Base-by-base conservation (phyloP, 2,329 filamentous ascomycete genomes). In the Fusarium lateritium region DNA sequence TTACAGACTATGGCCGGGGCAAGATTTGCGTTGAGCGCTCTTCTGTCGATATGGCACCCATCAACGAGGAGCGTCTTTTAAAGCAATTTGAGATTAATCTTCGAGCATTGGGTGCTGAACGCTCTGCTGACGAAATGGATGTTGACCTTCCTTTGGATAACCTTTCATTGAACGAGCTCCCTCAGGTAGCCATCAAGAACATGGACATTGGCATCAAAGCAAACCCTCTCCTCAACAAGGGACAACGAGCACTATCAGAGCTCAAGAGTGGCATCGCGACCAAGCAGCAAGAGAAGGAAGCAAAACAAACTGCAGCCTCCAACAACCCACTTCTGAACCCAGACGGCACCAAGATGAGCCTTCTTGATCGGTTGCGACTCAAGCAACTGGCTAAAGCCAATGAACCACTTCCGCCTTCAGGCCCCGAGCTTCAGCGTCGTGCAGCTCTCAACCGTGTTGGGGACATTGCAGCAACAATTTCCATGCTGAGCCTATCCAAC, bases 281-380 rank as follows among this genome's bases (percentile, higher is more conserved):
- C 38, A 86, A 84, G 76, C 84, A 87, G 75, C 80, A 85, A 69
- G 78, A 83, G 62, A 82, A 82, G 63, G 78, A 81, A 38, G 67
- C 71, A 17, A 83, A 79, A 63, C 71, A 76, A 53, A 78, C 79
- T 26, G 69, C 76, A 15, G 73, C 78, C 64, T 47, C 73, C 62
- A 73, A 73, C 55, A 73, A 73, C 43, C 69, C 77, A 0, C 70
- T 79, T 56, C 69, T 80, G 38, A 85, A 84, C 62, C 65, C 81
- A 2, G 82, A 83, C 50, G 83, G 81, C 43, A 78, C 79, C 45
- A 84, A 89, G 80, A 89, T 91, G 82, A 88, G 88, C 54, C 87
- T 97, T 24, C 84, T 96, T 59, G 92, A 94, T 77, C 90, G 92
- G 49, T 87, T 97, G 67, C 90, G 91, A 67, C 84, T 86, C 56